phyloP scores from a whole-genome alignment of 202 grass and related monocot genomes.

The Schoenoplectus triqueter region DNA sequence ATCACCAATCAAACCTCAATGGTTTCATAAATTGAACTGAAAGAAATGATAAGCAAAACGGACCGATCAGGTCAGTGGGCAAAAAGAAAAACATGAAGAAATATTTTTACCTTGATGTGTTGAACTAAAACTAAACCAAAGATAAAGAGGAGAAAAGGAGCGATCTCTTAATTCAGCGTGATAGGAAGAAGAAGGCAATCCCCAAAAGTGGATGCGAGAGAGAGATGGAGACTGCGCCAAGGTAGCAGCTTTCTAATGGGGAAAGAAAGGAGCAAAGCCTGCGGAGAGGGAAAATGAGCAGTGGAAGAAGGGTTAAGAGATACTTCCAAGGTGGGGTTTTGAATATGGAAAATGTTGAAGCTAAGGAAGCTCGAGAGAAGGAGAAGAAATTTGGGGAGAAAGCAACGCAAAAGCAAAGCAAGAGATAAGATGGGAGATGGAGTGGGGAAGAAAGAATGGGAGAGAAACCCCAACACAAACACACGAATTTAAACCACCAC shows the following conservation, averaged over 20 bases:
- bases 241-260: conserved; percentile 42
- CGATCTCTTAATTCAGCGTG: conserved; percentile 50
- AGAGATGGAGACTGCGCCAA: conserved; percentile 22
- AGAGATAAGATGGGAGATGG: conserved; percentile 34
- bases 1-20: conserved; percentile 6
- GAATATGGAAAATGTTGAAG: conserved; percentile 57
- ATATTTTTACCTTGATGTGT: neutral
- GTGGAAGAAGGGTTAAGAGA: conserved; percentile 39
- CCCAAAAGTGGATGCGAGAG: neutral
- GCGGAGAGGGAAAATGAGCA: conserved; percentile 29
- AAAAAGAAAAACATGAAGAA: conserved; percentile 8
- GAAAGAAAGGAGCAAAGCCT: neutral
- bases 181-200: conserved; percentile 46
- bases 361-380: conserved; percentile 22
- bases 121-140: conserved; percentile 31
- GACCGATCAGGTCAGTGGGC: neutral
- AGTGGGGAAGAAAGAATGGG: conserved; percentile 37
- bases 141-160: conserved; percentile 11
- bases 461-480: conserved; percentile 24
- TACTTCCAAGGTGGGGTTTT: conserved; percentile 75
- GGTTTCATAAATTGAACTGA: conserved; percentile 38
- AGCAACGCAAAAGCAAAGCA: conserved; percentile 37
- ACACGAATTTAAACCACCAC: conserved; percentile 15
- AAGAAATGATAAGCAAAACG: conserved; percentile 19
- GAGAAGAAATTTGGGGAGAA: conserved; percentile 34